A percentile compares a stretch with the other conserved stretches of the same genome.
Evolutionary conservation across 371 early-diverging fungal genomes (phyloP).

Genomic region (Mortierella sp.): DNA sequence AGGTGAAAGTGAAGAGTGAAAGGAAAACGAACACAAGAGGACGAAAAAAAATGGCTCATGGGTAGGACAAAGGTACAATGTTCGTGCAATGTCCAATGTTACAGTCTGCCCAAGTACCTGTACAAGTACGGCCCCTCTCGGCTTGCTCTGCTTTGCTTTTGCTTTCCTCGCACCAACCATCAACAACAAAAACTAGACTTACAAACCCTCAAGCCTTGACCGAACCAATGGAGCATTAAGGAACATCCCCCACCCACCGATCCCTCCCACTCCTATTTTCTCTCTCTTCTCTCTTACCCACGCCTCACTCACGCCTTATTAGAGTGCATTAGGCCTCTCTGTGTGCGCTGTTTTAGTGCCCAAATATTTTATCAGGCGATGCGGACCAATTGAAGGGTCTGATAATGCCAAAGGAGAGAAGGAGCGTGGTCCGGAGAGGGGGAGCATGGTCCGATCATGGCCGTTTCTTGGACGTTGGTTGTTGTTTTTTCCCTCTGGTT

Average conservation of each 20-base stretch:
- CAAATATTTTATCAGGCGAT: not conserved
- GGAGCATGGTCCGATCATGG: conserved; percentile 10
- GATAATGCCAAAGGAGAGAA: not conserved
- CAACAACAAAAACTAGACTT: not conserved
- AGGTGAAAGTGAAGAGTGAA: too few species aligned
- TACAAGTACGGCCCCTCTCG: not conserved
- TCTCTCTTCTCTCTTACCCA: not conserved
- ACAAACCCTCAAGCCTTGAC: not conserved
- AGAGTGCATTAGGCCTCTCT: not conserved
- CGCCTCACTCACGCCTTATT: not conserved
- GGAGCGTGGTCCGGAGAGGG: not conserved
- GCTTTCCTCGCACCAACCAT: not conserved
- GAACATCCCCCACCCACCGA: not conserved
- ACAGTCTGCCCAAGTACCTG: not conserved
- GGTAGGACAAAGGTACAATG: too few species aligned
- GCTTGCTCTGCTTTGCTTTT: not conserved
- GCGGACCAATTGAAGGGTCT: not conserved
- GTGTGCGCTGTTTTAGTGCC: too few species aligned
- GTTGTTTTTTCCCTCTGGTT: not conserved
- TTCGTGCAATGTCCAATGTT: too few species aligned
- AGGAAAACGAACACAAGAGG: too few species aligned
- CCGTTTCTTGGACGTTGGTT: conserved; percentile 9
- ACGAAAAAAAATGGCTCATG: too few species aligned
- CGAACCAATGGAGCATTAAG: not conserved
- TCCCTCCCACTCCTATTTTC: too few species aligned